Base-by-base conservation (phyloP, 129 eudicot species). In the Centella asiatica region DNA sequence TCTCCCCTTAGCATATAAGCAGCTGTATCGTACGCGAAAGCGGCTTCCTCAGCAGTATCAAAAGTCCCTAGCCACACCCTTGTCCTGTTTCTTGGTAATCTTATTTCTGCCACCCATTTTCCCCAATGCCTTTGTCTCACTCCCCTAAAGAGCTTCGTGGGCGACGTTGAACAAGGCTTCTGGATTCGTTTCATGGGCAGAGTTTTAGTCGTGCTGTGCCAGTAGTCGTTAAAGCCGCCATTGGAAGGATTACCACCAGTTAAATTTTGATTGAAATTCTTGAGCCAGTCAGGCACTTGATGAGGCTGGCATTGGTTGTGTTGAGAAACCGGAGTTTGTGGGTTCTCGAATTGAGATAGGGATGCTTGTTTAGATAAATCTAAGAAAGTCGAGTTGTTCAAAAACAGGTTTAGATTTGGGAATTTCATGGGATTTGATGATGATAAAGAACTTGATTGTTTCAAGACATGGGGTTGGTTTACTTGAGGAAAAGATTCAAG, bases 121-220 rank as follows among this genome's bases (percentile, higher is more conserved):
- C 95, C 97, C 97, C 95, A 90, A 39, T 86, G 98, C 70, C 98
- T 69, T 56, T 90, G 95, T 64, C 98, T 73, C 37, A 90, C 98
- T 37, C 98, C 98, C 63, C 98, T 75, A 62, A 64, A 87, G 13
- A 84, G 67, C 81, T 77, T 86, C 5, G 36, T 1, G 0, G 85
- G 57, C 8, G 77, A 55, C 4, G 60, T 29, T 14, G 40, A 47
- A n/a, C 46, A 28, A 40, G 61, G 55, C 37, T 27, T 66, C 3
- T 60, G 32, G 12, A 46, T 51, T 20, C 61, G 67, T 72, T 85
- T 89, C 97, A 80, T 85, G 1, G 83, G 75, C 52, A 76, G 97
- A 31, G 83, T 69, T 54, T 77, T 78, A 11, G 81, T 75, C 7
- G 78, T 40, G 52, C 72, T 79, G 24, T 72, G 81, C 77, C 86